phyloP scores from a whole-genome alignment of 345 rosid species.

The Reutealis trisperma region DNA sequence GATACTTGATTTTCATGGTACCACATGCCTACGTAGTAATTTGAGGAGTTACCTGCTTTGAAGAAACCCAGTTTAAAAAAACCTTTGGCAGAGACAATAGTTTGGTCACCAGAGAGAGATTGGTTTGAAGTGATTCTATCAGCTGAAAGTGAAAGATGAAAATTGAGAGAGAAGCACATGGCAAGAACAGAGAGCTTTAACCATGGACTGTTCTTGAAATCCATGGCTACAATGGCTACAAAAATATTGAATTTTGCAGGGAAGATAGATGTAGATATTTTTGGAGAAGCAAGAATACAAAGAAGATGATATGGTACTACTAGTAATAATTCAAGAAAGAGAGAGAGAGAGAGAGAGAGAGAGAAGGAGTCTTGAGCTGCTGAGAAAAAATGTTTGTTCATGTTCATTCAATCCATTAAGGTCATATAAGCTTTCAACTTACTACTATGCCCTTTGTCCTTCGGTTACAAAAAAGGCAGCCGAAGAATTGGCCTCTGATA shows the following conservation, averaged over 20 bases:
- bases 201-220: conserved; percentile 24
- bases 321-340: background rate
- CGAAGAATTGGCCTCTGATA: too few relatives aligned
- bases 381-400: background rate
- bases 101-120: conserved; percentile 59
- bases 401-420: background rate
- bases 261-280: background rate
- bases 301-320: too few relatives aligned
- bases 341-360: background rate
- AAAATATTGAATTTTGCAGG: background rate
- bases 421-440: conserved; percentile 1
- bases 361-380: background rate
- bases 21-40: conserved; percentile 74
- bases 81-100: conserved; percentile 51
- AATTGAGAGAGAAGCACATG: conserved; percentile 27
- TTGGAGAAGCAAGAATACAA: background rate
- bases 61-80: conserved; percentile 71
- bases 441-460: background rate
- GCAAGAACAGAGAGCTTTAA: conserved; percentile 26
- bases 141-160: conserved; percentile 39
- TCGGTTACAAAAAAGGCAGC: background rate
- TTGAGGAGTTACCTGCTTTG: conserved; percentile 51
- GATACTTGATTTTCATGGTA: conserved; percentile 39
- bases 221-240: conserved; percentile 40
- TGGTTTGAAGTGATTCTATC: conserved; percentile 52